phyloP scores from a whole-genome alignment of 441 rosid genomes.

The Breynia disticha region DNA sequence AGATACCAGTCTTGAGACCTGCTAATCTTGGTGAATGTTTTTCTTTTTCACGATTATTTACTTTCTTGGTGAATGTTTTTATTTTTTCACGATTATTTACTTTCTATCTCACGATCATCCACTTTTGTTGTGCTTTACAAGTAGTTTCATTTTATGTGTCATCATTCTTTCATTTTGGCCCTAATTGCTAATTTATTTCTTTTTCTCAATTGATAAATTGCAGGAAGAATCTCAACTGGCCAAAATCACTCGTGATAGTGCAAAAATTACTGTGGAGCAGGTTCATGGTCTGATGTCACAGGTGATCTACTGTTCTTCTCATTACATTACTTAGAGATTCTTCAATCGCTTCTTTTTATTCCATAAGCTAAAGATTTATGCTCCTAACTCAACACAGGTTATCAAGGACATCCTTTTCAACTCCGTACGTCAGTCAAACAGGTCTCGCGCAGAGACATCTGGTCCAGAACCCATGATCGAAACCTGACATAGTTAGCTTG shows the following conservation, averaged over 20 bases:
- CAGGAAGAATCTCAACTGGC: slow-evolving; percentile 94
- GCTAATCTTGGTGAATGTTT: no score
- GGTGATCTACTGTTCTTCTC: slow-evolving; percentile 30
- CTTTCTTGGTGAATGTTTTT: no score
- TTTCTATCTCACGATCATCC: no score
- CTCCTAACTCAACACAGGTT: slow-evolving; percentile 35
- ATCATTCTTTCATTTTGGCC: not conserved
- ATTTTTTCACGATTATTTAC: no score
- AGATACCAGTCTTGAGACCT: no score
- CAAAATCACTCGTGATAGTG: slow-evolving; percentile 90
- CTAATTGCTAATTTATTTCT: slow-evolving; percentile 5
- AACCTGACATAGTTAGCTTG: slow-evolving; percentile 30
- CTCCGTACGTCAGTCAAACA: slow-evolving; percentile 53
- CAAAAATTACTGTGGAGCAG: slow-evolving; percentile 94
- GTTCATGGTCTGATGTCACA: slow-evolving; percentile 98
- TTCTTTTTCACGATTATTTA: no score
- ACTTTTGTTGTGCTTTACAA: no score
- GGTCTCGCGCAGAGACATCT: slow-evolving; percentile 39
- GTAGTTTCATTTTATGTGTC: no score
- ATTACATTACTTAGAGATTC: slow-evolving; percentile 2
- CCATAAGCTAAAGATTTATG: not conserved
- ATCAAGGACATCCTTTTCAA: slow-evolving; percentile 94
- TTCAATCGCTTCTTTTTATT: not conserved
- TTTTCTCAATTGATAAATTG: slow-evolving; percentile 10
- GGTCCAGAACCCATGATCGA: slow-evolving; percentile 93